These are phyloP conservation scores for Fonsecaea erecta DNA, from an alignment of 2,329 filamentous ascomycete genomes.

Conservation along the genomic window DNA sequence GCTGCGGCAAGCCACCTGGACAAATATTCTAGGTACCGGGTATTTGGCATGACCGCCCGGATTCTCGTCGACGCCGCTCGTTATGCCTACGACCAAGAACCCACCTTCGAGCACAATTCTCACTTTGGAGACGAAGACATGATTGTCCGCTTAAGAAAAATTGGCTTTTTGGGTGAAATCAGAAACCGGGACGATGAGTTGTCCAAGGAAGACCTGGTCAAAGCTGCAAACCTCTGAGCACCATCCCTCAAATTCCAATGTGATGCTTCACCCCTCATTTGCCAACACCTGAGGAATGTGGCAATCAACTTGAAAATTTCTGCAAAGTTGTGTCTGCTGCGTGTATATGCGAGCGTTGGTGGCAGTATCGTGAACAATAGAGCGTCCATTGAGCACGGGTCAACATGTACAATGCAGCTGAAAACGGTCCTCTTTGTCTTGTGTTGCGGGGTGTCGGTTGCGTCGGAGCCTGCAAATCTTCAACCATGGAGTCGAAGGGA, in stretches of 20 bases:
- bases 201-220: slow-evolving; percentile 56
- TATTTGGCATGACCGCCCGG: slow-evolving; percentile 93
- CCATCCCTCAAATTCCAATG: slow-evolving; percentile 7
- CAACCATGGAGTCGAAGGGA: background rate
- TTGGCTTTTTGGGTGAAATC: slow-evolving; percentile 61
- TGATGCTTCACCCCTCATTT: background rate
- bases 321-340: background rate
- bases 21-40: slow-evolving; percentile 68
- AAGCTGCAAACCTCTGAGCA: slow-evolving; percentile 52
- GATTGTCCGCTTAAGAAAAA: slow-evolving; percentile 60
- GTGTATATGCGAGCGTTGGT: background rate
- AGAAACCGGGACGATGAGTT: slow-evolving; percentile 58
- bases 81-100: slow-evolving; percentile 79
- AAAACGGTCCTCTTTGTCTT: slow-evolving; percentile 25
- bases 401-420: slow-evolving; percentile 5
- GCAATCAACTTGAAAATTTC: slow-evolving; percentile 15
- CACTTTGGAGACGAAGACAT: slow-evolving; percentile 70
- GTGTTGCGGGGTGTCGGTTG: slow-evolving; percentile 1
- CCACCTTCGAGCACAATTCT: slow-evolving; percentile 77
- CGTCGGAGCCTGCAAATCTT: background rate
- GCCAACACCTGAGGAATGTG: slow-evolving; percentile 25
- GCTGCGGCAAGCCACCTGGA: slow-evolving; percentile 47
- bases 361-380: slow-evolving; percentile 19
- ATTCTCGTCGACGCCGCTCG: slow-evolving; percentile 87
- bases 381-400: background rate